These are phyloP conservation scores for Blastomyces gilchristii DNA, from an alignment of 2,329 filamentous ascomycete species.

Conservation along the genomic window DNA sequence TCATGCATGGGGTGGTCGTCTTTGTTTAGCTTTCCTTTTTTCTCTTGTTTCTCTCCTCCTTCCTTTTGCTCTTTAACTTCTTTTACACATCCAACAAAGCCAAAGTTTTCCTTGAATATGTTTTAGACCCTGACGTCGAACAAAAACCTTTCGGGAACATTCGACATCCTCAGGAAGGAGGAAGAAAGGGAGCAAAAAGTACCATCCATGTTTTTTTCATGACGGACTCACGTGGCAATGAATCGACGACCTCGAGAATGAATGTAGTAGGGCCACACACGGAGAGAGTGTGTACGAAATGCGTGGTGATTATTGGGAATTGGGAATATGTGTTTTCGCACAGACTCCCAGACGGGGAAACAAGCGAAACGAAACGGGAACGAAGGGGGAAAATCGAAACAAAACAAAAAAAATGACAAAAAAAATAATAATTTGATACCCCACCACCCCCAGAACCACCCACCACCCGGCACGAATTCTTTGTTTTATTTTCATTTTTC, in stretches of 20 bases:
- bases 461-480: no score
- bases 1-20: conserved; percentile 24
- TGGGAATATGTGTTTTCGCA: no score
- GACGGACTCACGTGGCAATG: conserved; percentile 19
- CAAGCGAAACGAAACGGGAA: no score
- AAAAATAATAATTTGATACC: conserved; percentile 31
- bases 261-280: conserved; percentile 7
- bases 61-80: no score
- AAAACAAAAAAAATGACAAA: conserved; percentile 15
- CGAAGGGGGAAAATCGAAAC: conserved; percentile 14
- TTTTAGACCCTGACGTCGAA: conserved; percentile 20
- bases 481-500: no score
- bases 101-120: conserved; percentile 19
- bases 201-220: conserved; percentile 18
- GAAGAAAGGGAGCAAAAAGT: conserved; percentile 12
- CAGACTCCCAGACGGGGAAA: no score
- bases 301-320: conserved; percentile 23
- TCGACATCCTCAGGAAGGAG: conserved; percentile 9
- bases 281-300: conserved; percentile 26
- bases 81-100: conserved; percentile 19
- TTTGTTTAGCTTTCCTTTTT: conserved; percentile 10
- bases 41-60: no score
- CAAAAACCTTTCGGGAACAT: conserved; percentile 19
- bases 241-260: conserved; percentile 25
- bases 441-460: conserved; percentile 13